phyloP scores from a whole-genome alignment of 352 stramenopile genomes.

The Globisporangium apiculatum region DNA sequence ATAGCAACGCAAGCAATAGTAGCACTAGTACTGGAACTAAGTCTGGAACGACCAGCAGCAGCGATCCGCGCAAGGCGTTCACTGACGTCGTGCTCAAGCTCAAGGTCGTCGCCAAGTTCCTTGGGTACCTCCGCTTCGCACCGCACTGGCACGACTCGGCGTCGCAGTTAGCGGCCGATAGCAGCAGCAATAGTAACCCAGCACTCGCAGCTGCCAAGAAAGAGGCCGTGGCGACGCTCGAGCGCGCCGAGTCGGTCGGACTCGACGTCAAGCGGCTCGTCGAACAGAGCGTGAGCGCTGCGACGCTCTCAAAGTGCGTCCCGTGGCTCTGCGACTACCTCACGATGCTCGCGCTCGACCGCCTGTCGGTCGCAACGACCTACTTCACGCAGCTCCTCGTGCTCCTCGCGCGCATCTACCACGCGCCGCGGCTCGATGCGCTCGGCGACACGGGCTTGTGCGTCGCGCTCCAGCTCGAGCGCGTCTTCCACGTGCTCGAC shows the following conservation, averaged over 20 bases:
- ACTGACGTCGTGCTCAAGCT: conserved; percentile 49
- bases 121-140: conserved; percentile 55
- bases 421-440: conserved; percentile 28
- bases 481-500: conserved; percentile 36
- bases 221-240: conserved; percentile 43
- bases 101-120: conserved; percentile 63
- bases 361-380: conserved; percentile 32
- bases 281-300: conserved; percentile 29
- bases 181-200: conserved; percentile 22
- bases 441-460: conserved; percentile 49
- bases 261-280: conserved; percentile 43
- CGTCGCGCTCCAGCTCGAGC: conserved; percentile 56
- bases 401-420: conserved; percentile 36
- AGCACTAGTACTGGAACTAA: too few relatives aligned
- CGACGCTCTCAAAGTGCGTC: conserved; percentile 47
- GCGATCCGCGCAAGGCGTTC: conserved; percentile 49
- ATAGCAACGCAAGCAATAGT: background rate
- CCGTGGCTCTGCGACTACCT: conserved; percentile 65
- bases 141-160: conserved; percentile 50
- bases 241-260: conserved; percentile 19
- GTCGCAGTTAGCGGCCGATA: conserved; percentile 7
- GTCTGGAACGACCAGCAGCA: conserved; percentile 15
- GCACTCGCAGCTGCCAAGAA: conserved; percentile 41
- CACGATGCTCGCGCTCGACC: conserved; percentile 47
- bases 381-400: conserved; percentile 47